Evolutionary conservation across 306 rosid genomes (phyloP), one percentile per base, ranked within the genome.

Genomic region (Cucurbita argyrosperma): DNA sequence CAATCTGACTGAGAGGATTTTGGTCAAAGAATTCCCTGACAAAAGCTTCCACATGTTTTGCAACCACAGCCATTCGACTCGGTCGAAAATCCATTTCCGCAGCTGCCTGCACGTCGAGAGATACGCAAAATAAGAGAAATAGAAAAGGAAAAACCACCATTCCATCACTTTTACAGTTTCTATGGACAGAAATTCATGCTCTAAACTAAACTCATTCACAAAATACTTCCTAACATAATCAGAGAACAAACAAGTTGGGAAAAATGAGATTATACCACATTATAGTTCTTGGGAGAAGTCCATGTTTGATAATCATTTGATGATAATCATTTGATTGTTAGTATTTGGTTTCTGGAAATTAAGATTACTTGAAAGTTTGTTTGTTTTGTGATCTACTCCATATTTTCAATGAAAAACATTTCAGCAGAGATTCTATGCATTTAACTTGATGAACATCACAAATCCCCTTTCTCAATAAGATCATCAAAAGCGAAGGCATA

Each of bases 1-100:
- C 96, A 77, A 94, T 79, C 80, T 90, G 98, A 81, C 98, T 89
- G 52, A 90, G 96, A 2, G 98, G 98, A 84, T 94, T 94, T 83
- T 94, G 97, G 81, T 94, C 89, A 81, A 90, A 90, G 83, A 89
- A 90, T 80, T 89, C 96, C 81, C 96, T 80, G 65, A 94, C 86
- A 82, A 94, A 94, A 40, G 88, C 83, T 80, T 84, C 97, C 70
- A 88, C 95, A 68, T 88, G 87, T 78, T 88, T 94, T 5, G 88
- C 96, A 10, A 90, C 87, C 62, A 94, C 91, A 64, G 81, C 92
- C 94, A 84, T 90, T 78, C 98, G 89, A 75, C 96, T 89, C 26
- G 98, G 97, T 57, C 92, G 84, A 75, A 85, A 94, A 83, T 90
- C 98, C 77, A 72, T 88, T 80, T 90, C 98, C 10, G 91, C 49